phyloP scores from a whole-genome alignment of 768 basidiomycete genomes.

The Melanogaster broomeanus region DNA sequence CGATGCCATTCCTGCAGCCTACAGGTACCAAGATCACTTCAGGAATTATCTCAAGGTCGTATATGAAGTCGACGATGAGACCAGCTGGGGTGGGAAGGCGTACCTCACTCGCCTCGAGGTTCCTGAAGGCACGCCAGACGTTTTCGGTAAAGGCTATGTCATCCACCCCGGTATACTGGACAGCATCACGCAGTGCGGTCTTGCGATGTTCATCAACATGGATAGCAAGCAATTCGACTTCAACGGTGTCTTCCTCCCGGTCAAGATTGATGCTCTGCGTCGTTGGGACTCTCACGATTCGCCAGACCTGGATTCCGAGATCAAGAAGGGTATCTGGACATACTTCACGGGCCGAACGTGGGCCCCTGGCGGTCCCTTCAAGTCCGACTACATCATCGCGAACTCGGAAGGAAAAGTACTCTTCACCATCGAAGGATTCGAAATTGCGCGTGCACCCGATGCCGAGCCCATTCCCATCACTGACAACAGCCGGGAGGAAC shows the following conservation, averaged over 20 bases:
- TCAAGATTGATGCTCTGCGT: constrained; percentile 30
- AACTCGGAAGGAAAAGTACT: constrained; percentile 31
- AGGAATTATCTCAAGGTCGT: constrained; percentile 29
- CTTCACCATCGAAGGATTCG: constrained; percentile 36
- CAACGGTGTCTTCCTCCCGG: constrained; percentile 32
- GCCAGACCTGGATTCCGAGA: constrained; percentile 23
- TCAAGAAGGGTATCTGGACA: constrained; percentile 32
- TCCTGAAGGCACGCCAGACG: constrained; percentile 24
- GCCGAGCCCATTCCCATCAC: constrained; percentile 25
- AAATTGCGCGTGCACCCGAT: constrained; percentile 33
- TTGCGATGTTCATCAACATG: constrained; percentile 32
- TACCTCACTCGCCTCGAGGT: constrained; percentile 27
- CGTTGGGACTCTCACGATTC: constrained; percentile 30
- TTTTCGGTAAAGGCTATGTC: constrained; percentile 30
- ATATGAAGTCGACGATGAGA: constrained; percentile 28
- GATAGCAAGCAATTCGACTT: constrained; percentile 32
- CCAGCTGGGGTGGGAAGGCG: constrained; percentile 27
- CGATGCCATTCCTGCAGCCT: constrained; percentile 16
- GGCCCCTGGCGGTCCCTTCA: constrained; percentile 24
- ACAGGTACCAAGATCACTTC: constrained; percentile 26
- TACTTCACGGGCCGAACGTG: constrained; percentile 26
- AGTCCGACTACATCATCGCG: constrained; percentile 28
- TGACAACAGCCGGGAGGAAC: constrained; percentile 28
- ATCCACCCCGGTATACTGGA: constrained; percentile 37
- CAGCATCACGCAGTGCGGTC: constrained; percentile 33